Conservation (phyloP, 768 basidiomycete species). For the Tylopilus plumbeoviolaceoides region DNA sequence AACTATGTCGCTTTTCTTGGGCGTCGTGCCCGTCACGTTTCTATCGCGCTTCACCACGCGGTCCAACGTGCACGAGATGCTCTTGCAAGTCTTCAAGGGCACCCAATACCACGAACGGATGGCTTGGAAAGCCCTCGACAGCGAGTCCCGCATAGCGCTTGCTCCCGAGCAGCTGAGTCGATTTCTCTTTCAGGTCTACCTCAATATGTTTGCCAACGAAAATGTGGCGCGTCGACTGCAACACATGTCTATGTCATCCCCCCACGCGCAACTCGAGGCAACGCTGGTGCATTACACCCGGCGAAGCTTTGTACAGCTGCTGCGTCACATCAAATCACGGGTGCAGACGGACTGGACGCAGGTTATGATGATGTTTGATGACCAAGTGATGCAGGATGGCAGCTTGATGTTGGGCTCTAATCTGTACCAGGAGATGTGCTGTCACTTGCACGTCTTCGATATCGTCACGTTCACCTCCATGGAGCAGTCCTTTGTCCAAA, state of each 20-base stretch:
- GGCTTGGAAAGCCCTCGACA: constrained; percentile 22
- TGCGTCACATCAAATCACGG: constrained; percentile 37
- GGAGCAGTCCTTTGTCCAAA: constrained; percentile 10
- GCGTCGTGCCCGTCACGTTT: constrained; percentile 24
- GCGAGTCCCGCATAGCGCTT: constrained; percentile 13
- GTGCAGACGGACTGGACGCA: constrained; percentile 40
- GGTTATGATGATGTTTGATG: constrained; percentile 35
- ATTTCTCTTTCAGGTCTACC: constrained; percentile 26
- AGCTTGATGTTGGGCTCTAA: constrained; percentile 24
- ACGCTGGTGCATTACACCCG: constrained; percentile 44
- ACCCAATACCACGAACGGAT: constrained; percentile 23
- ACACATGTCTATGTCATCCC: constrained; percentile 1
- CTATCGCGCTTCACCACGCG: constrained; percentile 28
- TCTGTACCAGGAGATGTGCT: constrained; percentile 45
- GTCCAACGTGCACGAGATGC: constrained; percentile 23
- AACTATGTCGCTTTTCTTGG: constrained; percentile 25
- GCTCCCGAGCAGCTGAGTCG: constrained; percentile 22
- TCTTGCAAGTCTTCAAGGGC: constrained; percentile 1
- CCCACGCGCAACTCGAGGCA: constrained; percentile 2
- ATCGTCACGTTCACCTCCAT: constrained; percentile 31
- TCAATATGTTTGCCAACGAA: constrained; percentile 30
- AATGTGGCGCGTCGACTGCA: constrained; percentile 13
- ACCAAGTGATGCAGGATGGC: constrained; percentile 5
- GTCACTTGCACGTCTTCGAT: constrained; percentile 39
- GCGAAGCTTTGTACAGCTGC: constrained; percentile 43